phyloP scores from a whole-genome alignment of 2,329 filamentous ascomycete genomes.

The Colletotrichum shisoi region DNA sequence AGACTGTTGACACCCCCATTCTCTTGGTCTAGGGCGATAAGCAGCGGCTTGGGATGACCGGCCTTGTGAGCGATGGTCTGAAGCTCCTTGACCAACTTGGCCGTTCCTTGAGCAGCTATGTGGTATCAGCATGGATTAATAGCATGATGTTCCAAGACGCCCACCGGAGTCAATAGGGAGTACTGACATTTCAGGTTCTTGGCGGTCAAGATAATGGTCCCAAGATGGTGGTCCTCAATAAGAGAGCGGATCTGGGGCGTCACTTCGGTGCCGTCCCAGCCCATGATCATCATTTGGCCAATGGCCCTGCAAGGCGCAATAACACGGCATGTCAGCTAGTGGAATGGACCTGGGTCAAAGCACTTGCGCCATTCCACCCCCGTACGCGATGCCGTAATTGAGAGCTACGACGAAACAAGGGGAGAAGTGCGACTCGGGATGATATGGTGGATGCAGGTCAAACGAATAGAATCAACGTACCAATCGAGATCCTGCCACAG shows the following conservation, averaged over 20 bases:
- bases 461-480: constrained; percentile 57
- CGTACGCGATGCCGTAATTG: constrained; percentile 2
- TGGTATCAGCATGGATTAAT: constrained; percentile 23
- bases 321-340: constrained; percentile 26
- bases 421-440: neutral
- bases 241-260: constrained; percentile 82
- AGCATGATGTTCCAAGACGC: neutral
- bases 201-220: constrained; percentile 83
- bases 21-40: constrained; percentile 94
- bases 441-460: constrained; percentile 20
- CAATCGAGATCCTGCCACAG: constrained; percentile 80
- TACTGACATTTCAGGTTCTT: constrained; percentile 83
- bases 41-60: constrained; percentile 85
- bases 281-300: constrained; percentile 82
- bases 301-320: constrained; percentile 62
- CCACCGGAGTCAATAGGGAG: constrained; percentile 3
- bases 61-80: constrained; percentile 91
- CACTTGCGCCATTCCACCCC: neutral
- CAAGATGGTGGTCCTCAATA: constrained; percentile 85
- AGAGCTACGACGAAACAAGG: constrained; percentile 9
- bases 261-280: constrained; percentile 84
- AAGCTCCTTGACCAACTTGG: constrained; percentile 85
- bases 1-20: constrained; percentile 98
- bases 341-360: constrained; percentile 4
- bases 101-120: constrained; percentile 87